Percentiles rank a stretch among this genome's conserved stretches.
Conservation (phyloP, 192 early-diverging fungal genomes). For the Jimgerdemannia lactiflua region DNA sequence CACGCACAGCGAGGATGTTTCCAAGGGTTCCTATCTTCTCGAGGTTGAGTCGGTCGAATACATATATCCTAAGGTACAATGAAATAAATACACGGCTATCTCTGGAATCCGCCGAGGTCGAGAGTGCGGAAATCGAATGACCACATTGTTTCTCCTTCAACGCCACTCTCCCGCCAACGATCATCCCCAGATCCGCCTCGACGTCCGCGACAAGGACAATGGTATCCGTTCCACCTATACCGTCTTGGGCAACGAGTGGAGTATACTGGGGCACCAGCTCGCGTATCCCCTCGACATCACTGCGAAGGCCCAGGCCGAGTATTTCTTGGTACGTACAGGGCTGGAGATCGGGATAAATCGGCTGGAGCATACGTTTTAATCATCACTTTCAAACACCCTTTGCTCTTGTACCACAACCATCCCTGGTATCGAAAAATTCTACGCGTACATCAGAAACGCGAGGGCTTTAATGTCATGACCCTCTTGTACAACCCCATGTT, state of each 20-base stretch:
- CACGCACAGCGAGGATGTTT: constrained; percentile 35
- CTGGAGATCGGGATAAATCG: background rate
- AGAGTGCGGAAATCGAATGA: no score
- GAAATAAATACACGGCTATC: no score
- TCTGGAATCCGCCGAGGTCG: no score
- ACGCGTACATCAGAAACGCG: constrained; percentile 31
- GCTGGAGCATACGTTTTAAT: background rate
- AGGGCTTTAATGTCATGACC: constrained; percentile 49
- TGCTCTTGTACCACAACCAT: background rate
- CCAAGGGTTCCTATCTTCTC: constrained; percentile 48
- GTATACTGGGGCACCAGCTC: constrained; percentile 34
- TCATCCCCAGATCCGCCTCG: constrained; percentile 40
- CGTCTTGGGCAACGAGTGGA: constrained; percentile 44
- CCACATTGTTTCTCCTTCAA: no score
- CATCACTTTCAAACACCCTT: background rate
- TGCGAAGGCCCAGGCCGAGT: constrained; percentile 38
- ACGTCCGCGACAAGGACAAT: constrained; percentile 35
- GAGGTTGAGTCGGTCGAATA: constrained; percentile 49
- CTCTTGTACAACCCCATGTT: constrained; percentile 59
- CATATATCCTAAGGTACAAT: constrained; percentile 47
- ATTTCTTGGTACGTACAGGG: constrained; percentile 42
- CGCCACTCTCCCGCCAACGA: no score
- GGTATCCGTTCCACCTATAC: constrained; percentile 21
- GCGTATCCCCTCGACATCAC: constrained; percentile 42
- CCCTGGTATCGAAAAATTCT: no score